Base-by-base conservation (phyloP, 345 rosid genomes). In the Citrus sinensis region DNA sequence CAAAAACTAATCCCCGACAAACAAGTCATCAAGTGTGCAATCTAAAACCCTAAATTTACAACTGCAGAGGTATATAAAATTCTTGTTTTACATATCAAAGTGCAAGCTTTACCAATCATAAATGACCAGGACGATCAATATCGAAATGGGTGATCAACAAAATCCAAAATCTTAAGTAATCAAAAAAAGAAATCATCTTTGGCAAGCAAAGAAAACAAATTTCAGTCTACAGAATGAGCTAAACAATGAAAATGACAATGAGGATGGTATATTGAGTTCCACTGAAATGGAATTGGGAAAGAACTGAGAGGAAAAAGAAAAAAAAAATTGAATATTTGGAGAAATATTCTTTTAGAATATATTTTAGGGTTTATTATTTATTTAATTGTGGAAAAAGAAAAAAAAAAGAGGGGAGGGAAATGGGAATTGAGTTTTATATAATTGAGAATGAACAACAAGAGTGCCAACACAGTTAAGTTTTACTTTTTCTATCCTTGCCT, bases 71-170 rank as follows among this genome's bases (percentile, higher is more conserved):
- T 37, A n/a, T 16, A 42, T 35, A 59, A 67, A 55, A 75, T 58
- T 65, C 20, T 67, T n/a, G 49, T 78, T 54, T 60, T 24, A 73
- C 51, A 54, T 62, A 82, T 11, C 73, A 77, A 80, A 72, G 81
- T 67, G 39, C 35, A 81, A 63, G 59, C 30, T 72, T 78, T 34
- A 62, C 59, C 29, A 19, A 78, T 81, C 74, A 66, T 35, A 64
- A 35, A 64, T 67, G 74, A 86, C 61, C 80, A 77, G 13, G 17
- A 70, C 49, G 58, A 80, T 54, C 70, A 79, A 75, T 62, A 84
- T 54, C 68, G 34, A 81, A 81, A 56, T 64, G 85, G 75, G 81
- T 34, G 42, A 62, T 71, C 13, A 49, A 51, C 5, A 14, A 73
- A 59, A 76, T 5, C 13, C 25, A 67, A 37, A 58, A 77, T 37